A percentile compares a stretch with the other conserved stretches of the same genome.
Conservation (phyloP, 352 stramenopile species). For the Phytophthora pseudosyringae region DNA sequence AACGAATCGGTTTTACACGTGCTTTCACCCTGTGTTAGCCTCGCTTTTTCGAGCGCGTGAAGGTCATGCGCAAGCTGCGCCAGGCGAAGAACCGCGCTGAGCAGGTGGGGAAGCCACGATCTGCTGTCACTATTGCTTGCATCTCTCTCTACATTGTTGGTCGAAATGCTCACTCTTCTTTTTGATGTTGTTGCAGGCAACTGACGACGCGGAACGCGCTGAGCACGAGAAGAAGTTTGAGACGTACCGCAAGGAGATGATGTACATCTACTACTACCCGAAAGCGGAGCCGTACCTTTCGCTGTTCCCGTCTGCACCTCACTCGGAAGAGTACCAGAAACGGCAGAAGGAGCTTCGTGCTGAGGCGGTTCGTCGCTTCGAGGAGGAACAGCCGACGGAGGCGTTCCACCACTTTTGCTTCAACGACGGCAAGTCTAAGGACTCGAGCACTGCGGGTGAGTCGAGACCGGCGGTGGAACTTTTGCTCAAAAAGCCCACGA, state of each 20-base stretch:
- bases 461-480: constrained; percentile 48
- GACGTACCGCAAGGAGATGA: constrained; percentile 64
- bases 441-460: constrained; percentile 13
- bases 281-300: constrained; percentile 76
- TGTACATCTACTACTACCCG: constrained; percentile 88
- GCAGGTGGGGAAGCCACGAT: constrained; percentile 32
- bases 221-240: constrained; percentile 51
- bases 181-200: constrained; percentile 30
- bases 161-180: background rate
- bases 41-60: constrained; percentile 85
- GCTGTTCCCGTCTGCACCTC: constrained; percentile 63
- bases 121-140: background rate
- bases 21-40: constrained; percentile 38
- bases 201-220: constrained; percentile 47
- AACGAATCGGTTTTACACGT: constrained; percentile 11
- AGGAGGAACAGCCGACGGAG: constrained; percentile 60
- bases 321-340: constrained; percentile 56
- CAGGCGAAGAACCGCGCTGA: constrained; percentile 60
- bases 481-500: constrained; percentile 67
- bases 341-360: constrained; percentile 54
- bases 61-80: constrained; percentile 84
- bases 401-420: constrained; percentile 82
- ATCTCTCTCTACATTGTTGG: background rate
- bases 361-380: constrained; percentile 55
- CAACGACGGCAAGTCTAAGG: constrained; percentile 52